Conservation (phyloP, 257 asterid species). For the Nicotiana noctiflora region DNA sequence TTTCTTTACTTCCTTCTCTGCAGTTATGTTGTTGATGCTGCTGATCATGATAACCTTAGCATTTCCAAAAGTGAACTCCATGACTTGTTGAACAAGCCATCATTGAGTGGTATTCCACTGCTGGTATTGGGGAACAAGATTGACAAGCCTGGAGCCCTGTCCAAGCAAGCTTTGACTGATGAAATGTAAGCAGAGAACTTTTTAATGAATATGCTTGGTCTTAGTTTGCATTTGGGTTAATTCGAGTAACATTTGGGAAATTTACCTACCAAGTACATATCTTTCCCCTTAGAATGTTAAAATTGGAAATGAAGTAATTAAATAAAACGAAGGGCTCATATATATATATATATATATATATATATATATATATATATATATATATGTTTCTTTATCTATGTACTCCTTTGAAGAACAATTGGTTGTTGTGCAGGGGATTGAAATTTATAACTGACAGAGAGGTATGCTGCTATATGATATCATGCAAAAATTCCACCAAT, state of each 20-base stretch:
- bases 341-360: too few species aligned
- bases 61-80: slow-evolving; percentile 78
- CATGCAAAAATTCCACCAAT: slow-evolving; percentile 93
- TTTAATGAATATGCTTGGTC: background rate
- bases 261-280: background rate
- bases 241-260: background rate
- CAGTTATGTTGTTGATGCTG: slow-evolving; percentile 97
- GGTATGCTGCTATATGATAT: slow-evolving; percentile 97
- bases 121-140: slow-evolving; percentile 91
- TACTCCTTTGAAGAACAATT: background rate
- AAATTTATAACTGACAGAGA: slow-evolving; percentile 78
- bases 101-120: slow-evolving; percentile 82
- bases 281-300: background rate
- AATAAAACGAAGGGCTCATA: background rate
- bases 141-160: slow-evolving; percentile 69
- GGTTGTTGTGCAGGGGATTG: slow-evolving; percentile 57
- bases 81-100: slow-evolving; percentile 80
- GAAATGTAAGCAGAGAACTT: slow-evolving; percentile 53
- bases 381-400: background rate
- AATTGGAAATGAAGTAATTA: background rate
- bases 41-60: slow-evolving; percentile 77
- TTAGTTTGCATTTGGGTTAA: background rate
- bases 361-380: too few species aligned
- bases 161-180: slow-evolving; percentile 81
- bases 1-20: slow-evolving; percentile 10